A percentile compares a stretch with the other conserved stretches of the same genome.
These are phyloP conservation scores for Ramaria sp. DNA, from an alignment of 768 basidiomycete species.

Conservation along the genomic window DNA sequence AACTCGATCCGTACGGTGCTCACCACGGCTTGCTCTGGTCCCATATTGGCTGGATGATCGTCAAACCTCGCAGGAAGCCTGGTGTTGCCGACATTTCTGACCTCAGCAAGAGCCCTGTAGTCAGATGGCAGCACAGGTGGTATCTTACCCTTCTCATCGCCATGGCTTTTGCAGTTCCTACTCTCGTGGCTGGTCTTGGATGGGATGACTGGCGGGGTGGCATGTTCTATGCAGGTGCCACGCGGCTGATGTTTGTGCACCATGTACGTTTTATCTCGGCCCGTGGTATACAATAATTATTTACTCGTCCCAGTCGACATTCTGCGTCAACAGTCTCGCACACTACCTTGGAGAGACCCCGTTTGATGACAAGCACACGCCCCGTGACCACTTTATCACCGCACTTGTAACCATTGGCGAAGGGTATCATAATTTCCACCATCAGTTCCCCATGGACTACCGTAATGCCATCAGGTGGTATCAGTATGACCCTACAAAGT, in stretches of 20 bases:
- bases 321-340: constrained; percentile 94
- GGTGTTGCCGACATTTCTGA: constrained; percentile 89
- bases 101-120: constrained; percentile 64
- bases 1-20: constrained; percentile 92
- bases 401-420: constrained; percentile 89
- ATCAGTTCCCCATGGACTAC: constrained; percentile 95
- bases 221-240: constrained; percentile 72
- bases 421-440: constrained; percentile 98
- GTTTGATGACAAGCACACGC: constrained; percentile 93
- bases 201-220: constrained; percentile 89
- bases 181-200: constrained; percentile 58
- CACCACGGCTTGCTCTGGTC: constrained; percentile 81
- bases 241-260: constrained; percentile 76
- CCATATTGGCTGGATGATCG: constrained; percentile 87
- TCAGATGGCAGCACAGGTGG: constrained; percentile 81
- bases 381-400: constrained; percentile 80
- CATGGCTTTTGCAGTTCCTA: constrained; percentile 68
- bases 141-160: constrained; percentile 60
- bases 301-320: constrained; percentile 62
- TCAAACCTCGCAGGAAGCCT: constrained; percentile 82
- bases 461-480: constrained; percentile 93
- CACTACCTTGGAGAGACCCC: constrained; percentile 93
- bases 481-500: constrained; percentile 88
- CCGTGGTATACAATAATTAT: background rate
- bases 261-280: constrained; percentile 43